Percentiles rank a stretch among this genome's conserved stretches.
Evolutionary conservation across 1,284 basidiomycete genomes (phyloP).

Genomic region (Austroboletus rostrupii): DNA sequence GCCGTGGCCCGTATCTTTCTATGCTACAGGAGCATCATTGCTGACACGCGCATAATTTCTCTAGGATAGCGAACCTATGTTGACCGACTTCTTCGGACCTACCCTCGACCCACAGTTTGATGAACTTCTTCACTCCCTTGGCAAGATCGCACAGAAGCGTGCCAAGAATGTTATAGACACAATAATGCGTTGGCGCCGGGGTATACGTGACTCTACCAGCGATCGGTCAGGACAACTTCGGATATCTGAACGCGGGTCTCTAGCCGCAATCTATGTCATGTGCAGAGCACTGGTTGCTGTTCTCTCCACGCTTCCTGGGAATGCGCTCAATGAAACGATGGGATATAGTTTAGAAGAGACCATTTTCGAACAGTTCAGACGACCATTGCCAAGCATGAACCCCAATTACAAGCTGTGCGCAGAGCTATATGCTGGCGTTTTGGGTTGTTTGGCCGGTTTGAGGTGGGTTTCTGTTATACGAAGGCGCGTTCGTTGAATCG

Average conservation of each 20-base stretch:
- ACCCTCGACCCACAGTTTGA: constrained; percentile 78
- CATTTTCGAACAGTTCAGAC: constrained; percentile 82
- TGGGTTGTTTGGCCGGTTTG: constrained; percentile 78
- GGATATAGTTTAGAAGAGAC: constrained; percentile 80
- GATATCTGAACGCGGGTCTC: constrained; percentile 64
- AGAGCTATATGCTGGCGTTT: constrained; percentile 75
- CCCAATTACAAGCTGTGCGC: constrained; percentile 78
- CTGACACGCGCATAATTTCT: constrained; percentile 8
- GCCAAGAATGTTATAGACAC: constrained; percentile 84
- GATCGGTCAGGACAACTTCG: constrained; percentile 40
- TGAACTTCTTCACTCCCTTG: constrained; percentile 75
- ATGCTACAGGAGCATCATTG: not conserved
- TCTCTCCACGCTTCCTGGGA: constrained; percentile 68
- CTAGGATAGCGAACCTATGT: constrained; percentile 66
- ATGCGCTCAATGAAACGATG: constrained; percentile 71
- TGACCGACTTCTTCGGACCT: constrained; percentile 65
- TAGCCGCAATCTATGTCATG: constrained; percentile 84
- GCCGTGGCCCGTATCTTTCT: not conserved
- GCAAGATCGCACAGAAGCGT: constrained; percentile 82
- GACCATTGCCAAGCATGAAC: constrained; percentile 59
- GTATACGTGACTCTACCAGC: constrained; percentile 65
- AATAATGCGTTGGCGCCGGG: constrained; percentile 83
- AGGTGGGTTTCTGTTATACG: constrained; percentile 41
- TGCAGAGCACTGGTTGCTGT: constrained; percentile 81
- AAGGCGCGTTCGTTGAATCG: not conserved